Percentiles rank a stretch among this genome's conserved stretches.
Conservation (phyloP, 108 stramenopile species). For the Skeletonema tropicum region DNA sequence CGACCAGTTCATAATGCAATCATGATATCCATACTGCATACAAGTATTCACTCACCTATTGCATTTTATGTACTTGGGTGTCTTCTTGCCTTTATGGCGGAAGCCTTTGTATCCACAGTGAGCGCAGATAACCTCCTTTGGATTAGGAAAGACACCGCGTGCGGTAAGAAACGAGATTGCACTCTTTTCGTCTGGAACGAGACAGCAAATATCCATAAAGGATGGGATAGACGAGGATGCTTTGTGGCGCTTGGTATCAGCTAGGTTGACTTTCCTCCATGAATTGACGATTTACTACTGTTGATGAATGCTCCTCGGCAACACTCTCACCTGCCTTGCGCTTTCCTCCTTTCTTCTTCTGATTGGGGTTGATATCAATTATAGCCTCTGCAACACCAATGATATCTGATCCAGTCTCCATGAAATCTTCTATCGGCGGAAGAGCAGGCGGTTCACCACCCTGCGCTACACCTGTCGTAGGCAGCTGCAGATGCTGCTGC, state of each 20-base stretch:
- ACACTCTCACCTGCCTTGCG: background rate
- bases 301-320: background rate
- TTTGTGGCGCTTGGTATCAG: background rate
- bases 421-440: background rate
- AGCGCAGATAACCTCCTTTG: constrained; percentile 15
- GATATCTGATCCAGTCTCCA: background rate
- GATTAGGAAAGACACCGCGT: constrained; percentile 13
- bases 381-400: background rate
- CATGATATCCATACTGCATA: too few relatives aligned
- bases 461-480: background rate
- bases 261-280: background rate
- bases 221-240: constrained; percentile 12
- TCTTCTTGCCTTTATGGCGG: constrained; percentile 11
- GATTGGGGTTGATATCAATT: constrained; percentile 1
- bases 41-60: background rate
- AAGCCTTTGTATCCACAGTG: constrained; percentile 20
- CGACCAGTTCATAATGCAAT: too few relatives aligned
- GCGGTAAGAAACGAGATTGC: constrained; percentile 9
- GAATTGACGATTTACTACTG: constrained; percentile 7
- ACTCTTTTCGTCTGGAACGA: constrained; percentile 3
- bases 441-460: background rate
- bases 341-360: constrained; percentile 1
- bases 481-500: background rate
- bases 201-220: constrained; percentile 17
- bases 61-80: constrained; percentile 19